These are phyloP conservation scores for Nitzschia sp. DNA, from an alignment of 108 stramenopile genomes.

Conservation along the genomic window DNA sequence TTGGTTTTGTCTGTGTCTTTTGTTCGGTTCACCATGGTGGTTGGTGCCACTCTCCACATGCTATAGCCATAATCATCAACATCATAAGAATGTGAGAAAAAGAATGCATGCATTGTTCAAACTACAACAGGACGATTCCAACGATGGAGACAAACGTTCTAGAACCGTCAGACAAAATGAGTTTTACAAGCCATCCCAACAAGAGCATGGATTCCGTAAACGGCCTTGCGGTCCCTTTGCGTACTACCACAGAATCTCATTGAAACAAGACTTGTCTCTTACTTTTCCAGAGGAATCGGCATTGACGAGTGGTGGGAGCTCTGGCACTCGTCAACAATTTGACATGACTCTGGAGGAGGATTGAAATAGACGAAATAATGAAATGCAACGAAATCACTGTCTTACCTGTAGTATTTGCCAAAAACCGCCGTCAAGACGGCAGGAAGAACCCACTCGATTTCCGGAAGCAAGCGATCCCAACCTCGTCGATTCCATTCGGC, in stretches of 20 bases:
- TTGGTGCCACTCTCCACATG: constrained; percentile 74
- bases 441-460: constrained; percentile 78
- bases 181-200: constrained; percentile 4
- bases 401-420: constrained; percentile 62
- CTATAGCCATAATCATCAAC: constrained; percentile 13
- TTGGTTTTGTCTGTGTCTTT: background rate
- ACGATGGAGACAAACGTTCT: constrained; percentile 8
- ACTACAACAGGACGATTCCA: constrained; percentile 30
- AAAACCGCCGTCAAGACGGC: constrained; percentile 72
- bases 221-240: constrained; percentile 39
- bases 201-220: constrained; percentile 38
- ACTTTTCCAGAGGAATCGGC: constrained; percentile 50
- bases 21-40: constrained; percentile 7
- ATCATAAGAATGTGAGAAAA: too few species aligned
- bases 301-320: constrained; percentile 27
- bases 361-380: background rate
- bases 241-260: constrained; percentile 33
- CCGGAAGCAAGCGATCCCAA: constrained; percentile 38
- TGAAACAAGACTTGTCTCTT: background rate
- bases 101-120: too few species aligned
- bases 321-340: constrained; percentile 37
- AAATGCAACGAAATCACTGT: background rate
- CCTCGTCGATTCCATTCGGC: constrained; percentile 74
- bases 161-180: constrained; percentile 39
- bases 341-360: constrained; percentile 46